A percentile compares a stretch with the other conserved stretches of the same genome.
Conservation (phyloP, 139 green algal genomes). For the Desmodesmus armatus region DNA sequence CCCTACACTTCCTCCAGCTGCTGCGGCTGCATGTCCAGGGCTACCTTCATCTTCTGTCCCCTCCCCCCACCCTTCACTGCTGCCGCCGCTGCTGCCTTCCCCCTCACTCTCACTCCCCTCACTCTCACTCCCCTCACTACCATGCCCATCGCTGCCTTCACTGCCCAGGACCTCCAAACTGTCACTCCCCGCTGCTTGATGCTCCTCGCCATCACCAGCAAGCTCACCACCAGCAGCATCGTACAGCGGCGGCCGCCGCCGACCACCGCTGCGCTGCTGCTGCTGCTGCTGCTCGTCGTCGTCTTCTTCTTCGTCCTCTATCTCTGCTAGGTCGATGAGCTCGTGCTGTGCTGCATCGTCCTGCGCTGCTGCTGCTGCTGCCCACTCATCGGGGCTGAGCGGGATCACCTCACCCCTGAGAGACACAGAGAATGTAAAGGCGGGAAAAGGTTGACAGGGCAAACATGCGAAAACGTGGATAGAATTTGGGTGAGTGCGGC, state of each 20-base stretch:
- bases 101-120: neutral
- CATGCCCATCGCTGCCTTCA: neutral
- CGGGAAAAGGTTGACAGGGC: neutral
- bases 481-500: too few species aligned
- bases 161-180: neutral
- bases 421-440: neutral
- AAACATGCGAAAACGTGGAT: too few species aligned
- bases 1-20: neutral
- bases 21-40: neutral
- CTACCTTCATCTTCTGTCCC: neutral
- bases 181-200: too few species aligned
- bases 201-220: too few species aligned
- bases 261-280: too few species aligned
- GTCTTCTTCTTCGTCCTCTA: too few species aligned
- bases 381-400: conserved; percentile 2
- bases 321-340: too few species aligned
- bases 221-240: too few species aligned
- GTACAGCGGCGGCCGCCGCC: too few species aligned
- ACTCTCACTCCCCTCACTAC: neutral
- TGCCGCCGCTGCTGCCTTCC: neutral
- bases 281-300: too few species aligned
- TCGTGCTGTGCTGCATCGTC: too few species aligned
- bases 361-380: too few species aligned
- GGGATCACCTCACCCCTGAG: conserved; percentile 16
- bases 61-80: conserved; percentile 3